Conservation (phyloP, 2,329 filamentous ascomycete species). For the Calonectria crousiana region DNA sequence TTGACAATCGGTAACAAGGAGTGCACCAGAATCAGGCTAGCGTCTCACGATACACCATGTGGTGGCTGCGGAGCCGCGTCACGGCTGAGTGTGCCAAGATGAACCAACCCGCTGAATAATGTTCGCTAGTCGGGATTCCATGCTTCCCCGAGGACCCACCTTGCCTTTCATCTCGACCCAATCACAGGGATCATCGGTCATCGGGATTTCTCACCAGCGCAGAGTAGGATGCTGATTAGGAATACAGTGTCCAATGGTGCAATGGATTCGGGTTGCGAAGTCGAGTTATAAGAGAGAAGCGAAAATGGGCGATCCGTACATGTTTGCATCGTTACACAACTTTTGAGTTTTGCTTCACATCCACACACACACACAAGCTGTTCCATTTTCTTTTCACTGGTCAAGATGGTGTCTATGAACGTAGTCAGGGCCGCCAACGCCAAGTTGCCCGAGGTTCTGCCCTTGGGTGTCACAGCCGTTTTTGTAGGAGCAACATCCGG, state of each 20-base stretch:
- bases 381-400: too few species aligned
- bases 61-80: background rate
- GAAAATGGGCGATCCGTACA: background rate
- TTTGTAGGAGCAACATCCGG: constrained; percentile 66
- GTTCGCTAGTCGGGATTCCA: background rate
- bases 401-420: background rate
- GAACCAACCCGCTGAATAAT: constrained; percentile 5
- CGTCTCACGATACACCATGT: background rate
- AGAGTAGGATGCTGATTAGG: background rate
- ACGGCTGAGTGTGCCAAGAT: background rate
- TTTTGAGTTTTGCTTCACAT: background rate
- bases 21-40: background rate
- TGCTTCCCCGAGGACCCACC: constrained; percentile 4
- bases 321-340: background rate
- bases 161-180: background rate
- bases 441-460: background rate
- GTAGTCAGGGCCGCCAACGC: constrained; percentile 9
- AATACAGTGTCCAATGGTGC: background rate
- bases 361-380: background rate
- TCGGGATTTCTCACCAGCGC: background rate
- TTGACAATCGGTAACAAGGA: background rate
- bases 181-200: background rate
- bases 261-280: background rate
- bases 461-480: constrained; percentile 51
- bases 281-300: background rate